Conservation (phyloP, 768 basidiomycete species). For the Lactarius psammicola region DNA sequence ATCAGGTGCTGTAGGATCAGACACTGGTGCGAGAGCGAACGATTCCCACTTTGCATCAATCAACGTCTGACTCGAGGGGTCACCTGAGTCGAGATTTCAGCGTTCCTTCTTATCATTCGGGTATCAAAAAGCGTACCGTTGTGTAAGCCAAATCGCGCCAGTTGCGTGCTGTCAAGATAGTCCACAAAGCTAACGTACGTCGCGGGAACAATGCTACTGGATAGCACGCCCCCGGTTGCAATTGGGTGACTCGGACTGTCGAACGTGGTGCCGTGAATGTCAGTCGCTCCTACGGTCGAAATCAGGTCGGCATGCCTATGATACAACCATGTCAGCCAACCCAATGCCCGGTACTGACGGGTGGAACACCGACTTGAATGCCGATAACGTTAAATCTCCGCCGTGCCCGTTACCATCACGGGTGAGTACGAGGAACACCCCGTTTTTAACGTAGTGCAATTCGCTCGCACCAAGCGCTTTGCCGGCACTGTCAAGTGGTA, state of each 20-base stretch:
- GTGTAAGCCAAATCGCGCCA: slow-evolving; percentile 63
- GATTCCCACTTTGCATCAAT: slow-evolving; percentile 70
- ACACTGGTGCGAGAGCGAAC: slow-evolving; percentile 54
- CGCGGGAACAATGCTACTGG: slow-evolving; percentile 48
- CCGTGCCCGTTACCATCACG: slow-evolving; percentile 62
- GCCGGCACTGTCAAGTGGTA: slow-evolving; percentile 50
- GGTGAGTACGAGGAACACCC: slow-evolving; percentile 56
- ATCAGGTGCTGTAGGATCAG: slow-evolving; percentile 51
- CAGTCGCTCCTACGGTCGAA: slow-evolving; percentile 55
- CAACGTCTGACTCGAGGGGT: slow-evolving; percentile 50
- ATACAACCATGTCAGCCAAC: slow-evolving; percentile 3
- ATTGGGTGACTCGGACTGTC: slow-evolving; percentile 54
- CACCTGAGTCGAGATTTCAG: slow-evolving; percentile 35
- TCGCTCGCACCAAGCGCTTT: slow-evolving; percentile 56
- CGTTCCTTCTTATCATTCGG: slow-evolving; percentile 8
- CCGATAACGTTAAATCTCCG: slow-evolving; percentile 47
- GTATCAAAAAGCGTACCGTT: slow-evolving; percentile 42
- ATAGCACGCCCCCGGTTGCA: slow-evolving; percentile 48
- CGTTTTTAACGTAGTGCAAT: slow-evolving; percentile 51
- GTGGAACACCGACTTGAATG: slow-evolving; percentile 47
- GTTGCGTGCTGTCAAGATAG: slow-evolving; percentile 50
- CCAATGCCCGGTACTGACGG: not conserved
- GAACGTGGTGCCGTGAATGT: slow-evolving; percentile 57
- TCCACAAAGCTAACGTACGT: slow-evolving; percentile 56
- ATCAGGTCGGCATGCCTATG: slow-evolving; percentile 58